Evolutionary conservation across 805 yeast species (phyloP), one percentile per base, ranked within the genome.

Genomic region (Cyberlindnera veronae): DNA sequence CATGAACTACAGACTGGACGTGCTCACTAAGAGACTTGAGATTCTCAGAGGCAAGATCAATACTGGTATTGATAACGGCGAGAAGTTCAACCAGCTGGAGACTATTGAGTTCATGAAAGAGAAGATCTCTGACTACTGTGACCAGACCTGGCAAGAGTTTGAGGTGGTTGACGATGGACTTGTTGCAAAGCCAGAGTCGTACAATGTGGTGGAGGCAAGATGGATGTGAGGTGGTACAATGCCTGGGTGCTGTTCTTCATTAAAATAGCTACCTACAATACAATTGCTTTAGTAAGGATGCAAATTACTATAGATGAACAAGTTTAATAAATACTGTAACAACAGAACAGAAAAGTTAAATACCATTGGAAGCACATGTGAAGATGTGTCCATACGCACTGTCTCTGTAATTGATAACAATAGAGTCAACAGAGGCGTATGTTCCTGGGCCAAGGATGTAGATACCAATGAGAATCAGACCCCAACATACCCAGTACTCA

Each of bases 391-490:
- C 81, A 41, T 74, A 76, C 5, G 64, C 61, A 43, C 70, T 70
- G 9, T 64, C 66, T 47, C 71, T 59, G 55, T 75, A 77, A 22
- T 76, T 72, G 47, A 57, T 46, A n/a, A 77, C 63, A 39, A 77
- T 77, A 48, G 80, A 73, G 49, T 75, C 70, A 29, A 77, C 65
- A 17, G 77, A 68, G 13, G 81, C 73, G 44, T 77, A 77, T 5
- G 71, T 58, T 11, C 84, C 84, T 0, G 82, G 82, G 0, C 82
- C 84, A 35, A 77, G 58, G 36, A 77, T 70, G 54, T 74, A 77
- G 35, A 76, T 42, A 4, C 84, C 84, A 33, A 70, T 60, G 3
- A 53, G 45, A 24, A 77, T 71, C 45, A 77, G 57, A 5, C 55
- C 38, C 21, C 68, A 42, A 41, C 70, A 66, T 23, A 63, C 29